Conservation (phyloP, 169 alveolate genomes). For the Ichthyophthirius multifiliis region DNA sequence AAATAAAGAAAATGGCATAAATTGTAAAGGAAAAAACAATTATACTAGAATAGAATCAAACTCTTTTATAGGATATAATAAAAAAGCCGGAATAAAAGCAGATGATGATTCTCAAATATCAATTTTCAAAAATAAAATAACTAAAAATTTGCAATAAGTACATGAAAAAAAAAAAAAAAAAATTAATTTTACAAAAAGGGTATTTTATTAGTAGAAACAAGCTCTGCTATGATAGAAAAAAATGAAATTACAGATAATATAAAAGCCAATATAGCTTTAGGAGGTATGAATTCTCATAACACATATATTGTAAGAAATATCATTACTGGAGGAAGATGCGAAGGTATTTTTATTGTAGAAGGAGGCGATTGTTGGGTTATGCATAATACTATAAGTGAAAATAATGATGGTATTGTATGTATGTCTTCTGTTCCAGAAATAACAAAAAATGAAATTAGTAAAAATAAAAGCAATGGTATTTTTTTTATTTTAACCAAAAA, state of each 20-base stretch:
- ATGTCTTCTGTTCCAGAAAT: constrained; percentile 36
- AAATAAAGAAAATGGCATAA: constrained; percentile 64
- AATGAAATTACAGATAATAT: constrained; percentile 75
- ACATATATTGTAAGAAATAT: constrained; percentile 66
- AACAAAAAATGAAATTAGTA: constrained; percentile 27
- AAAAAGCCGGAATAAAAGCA: constrained; percentile 75
- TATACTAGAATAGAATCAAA: constrained; percentile 60
- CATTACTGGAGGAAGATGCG: constrained; percentile 76
- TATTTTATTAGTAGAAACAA: constrained; percentile 68
- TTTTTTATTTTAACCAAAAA: neutral
- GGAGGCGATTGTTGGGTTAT: constrained; percentile 70
- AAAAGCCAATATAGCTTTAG: constrained; percentile 85
- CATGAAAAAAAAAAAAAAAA: neutral
- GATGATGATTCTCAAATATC: constrained; percentile 63
- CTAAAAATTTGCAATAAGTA: constrained; percentile 52
- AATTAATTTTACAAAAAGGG: constrained; percentile 47
- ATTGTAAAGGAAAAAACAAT: constrained; percentile 65
- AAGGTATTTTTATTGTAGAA: constrained; percentile 79
- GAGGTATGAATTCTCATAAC: constrained; percentile 74
- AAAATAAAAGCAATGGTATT: constrained; percentile 55
- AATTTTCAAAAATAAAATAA: constrained; percentile 60
- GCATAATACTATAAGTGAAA: constrained; percentile 69
- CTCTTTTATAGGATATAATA: constrained; percentile 57
- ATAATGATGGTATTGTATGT: constrained; percentile 80
- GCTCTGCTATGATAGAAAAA: constrained; percentile 71